Conservation (phyloP, 2,329 filamentous ascomycete genomes). For the Paecilomyces sp. region DNA sequence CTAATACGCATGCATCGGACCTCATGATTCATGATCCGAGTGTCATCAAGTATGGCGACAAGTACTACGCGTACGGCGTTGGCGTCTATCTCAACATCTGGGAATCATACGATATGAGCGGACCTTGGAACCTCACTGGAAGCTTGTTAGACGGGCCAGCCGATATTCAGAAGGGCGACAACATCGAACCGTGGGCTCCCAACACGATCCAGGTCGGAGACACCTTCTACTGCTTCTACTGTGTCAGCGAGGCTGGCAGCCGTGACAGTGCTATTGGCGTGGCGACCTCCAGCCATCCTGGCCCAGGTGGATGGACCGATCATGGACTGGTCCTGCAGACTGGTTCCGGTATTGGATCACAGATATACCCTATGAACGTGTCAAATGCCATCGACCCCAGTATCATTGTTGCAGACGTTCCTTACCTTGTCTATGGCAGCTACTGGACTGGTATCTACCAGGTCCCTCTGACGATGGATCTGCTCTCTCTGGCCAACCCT, state of each 20-base stretch:
- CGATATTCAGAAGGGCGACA: slow-evolving; percentile 22
- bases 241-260: slow-evolving; percentile 19
- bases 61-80: slow-evolving; percentile 26
- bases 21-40: slow-evolving; percentile 26
- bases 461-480: slow-evolving; percentile 18
- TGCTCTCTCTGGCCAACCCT: slow-evolving; percentile 11
- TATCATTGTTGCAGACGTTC: slow-evolving; percentile 19
- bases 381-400: slow-evolving; percentile 30
- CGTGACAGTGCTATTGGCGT: slow-evolving; percentile 30
- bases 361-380: slow-evolving; percentile 22
- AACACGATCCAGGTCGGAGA: slow-evolving; percentile 21
- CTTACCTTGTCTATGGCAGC: slow-evolving; percentile 28
- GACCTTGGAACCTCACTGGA: slow-evolving; percentile 24
- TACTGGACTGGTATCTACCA: slow-evolving; percentile 31
- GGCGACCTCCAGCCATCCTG: slow-evolving; percentile 20
- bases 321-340: slow-evolving; percentile 29
- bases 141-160: slow-evolving; percentile 22
- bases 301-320: slow-evolving; percentile 22
- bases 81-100: slow-evolving; percentile 24
- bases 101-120: slow-evolving; percentile 18
- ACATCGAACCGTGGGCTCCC: slow-evolving; percentile 27
- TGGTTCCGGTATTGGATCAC: slow-evolving; percentile 15
- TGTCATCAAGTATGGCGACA: slow-evolving; percentile 18
- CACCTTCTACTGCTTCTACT: slow-evolving; percentile 31
- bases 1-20: slow-evolving; percentile 5